phyloP scores from a whole-genome alignment of 768 basidiomycete species.

The Phanerochaete carnosa region DNA sequence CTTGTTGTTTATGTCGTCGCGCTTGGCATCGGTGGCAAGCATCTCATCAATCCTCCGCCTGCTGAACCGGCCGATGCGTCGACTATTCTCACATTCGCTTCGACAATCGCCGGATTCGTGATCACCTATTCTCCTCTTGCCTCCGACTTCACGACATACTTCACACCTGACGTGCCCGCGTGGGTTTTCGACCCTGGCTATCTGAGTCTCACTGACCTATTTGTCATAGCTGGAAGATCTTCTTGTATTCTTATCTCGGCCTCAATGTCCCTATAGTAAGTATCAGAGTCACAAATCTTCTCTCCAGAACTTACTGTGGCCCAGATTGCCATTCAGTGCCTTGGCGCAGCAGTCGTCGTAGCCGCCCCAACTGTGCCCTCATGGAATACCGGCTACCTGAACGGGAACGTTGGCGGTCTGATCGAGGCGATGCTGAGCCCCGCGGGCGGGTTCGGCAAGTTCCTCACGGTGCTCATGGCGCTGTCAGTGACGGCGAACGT shows the following conservation, averaged over 20 bases:
- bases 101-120: slow-evolving; percentile 70
- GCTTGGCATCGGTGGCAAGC: slow-evolving; percentile 70
- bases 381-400: slow-evolving; percentile 53
- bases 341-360: slow-evolving; percentile 67
- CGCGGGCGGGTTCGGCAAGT: slow-evolving; percentile 62
- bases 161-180: slow-evolving; percentile 55
- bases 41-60: slow-evolving; percentile 50
- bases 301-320: neutral
- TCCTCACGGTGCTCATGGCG: slow-evolving; percentile 70
- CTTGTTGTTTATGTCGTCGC: slow-evolving; percentile 70
- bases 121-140: slow-evolving; percentile 59
- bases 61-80: slow-evolving; percentile 51
- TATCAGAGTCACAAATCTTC: slow-evolving; percentile 22
- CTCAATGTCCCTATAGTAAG: slow-evolving; percentile 59
- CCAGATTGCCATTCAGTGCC: slow-evolving; percentile 42
- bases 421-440: slow-evolving; percentile 61
- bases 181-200: slow-evolving; percentile 19
- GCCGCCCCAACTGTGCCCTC: slow-evolving; percentile 51
- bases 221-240: slow-evolving; percentile 50
- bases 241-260: slow-evolving; percentile 62
- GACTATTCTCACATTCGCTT: slow-evolving; percentile 60
- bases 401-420: slow-evolving; percentile 59
- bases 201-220: neutral
- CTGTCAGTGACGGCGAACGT: slow-evolving; percentile 78
- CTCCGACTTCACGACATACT: slow-evolving; percentile 78